A percentile compares a stretch with the other conserved stretches of the same genome.
Evolutionary conservation across 2,329 filamentous ascomycete species (phyloP).

Genomic region (Colletotrichum limetticola): DNA sequence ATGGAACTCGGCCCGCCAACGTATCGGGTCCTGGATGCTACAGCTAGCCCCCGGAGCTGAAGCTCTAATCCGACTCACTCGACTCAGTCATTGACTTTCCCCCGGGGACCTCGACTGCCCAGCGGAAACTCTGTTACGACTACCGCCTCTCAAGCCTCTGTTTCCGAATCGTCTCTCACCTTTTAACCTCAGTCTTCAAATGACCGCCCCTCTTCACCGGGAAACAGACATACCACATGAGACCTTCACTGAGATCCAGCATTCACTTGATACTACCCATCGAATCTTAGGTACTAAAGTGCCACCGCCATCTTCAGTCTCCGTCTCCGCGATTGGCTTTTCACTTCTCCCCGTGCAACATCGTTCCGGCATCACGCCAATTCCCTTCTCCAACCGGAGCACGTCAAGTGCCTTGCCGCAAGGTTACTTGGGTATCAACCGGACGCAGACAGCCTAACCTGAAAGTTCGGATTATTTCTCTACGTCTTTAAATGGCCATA

Average conservation of each 20-base stretch:
- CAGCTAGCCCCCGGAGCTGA: not conserved
- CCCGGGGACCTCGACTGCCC: not conserved
- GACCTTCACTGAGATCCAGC: not conserved
- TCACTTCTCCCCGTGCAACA: not conserved
- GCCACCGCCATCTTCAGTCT: not conserved
- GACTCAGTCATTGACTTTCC: not conserved
- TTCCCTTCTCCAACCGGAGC: not conserved
- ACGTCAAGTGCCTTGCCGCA: too few relatives aligned
- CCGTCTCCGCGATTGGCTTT: slow-evolving; percentile 14
- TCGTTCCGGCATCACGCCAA: slow-evolving; percentile 20
- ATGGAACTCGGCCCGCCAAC: too few relatives aligned
- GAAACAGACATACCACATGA: not conserved
- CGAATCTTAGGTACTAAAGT: not conserved
- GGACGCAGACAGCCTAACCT: not conserved
- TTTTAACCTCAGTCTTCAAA: too few relatives aligned
- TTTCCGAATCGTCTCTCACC: not conserved
- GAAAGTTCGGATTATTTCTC: not conserved
- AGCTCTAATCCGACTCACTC: not conserved
- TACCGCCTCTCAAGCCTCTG: not conserved
- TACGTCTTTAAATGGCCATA: not conserved
- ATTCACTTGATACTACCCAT: not conserved
- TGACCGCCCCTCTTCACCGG: not conserved
- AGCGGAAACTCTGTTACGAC: not conserved
- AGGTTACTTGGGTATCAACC: too few relatives aligned
- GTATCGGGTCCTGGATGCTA: not conserved